Base-by-base conservation (phyloP, 306 rosid genomes). In the Quercus engelmannii region DNA sequence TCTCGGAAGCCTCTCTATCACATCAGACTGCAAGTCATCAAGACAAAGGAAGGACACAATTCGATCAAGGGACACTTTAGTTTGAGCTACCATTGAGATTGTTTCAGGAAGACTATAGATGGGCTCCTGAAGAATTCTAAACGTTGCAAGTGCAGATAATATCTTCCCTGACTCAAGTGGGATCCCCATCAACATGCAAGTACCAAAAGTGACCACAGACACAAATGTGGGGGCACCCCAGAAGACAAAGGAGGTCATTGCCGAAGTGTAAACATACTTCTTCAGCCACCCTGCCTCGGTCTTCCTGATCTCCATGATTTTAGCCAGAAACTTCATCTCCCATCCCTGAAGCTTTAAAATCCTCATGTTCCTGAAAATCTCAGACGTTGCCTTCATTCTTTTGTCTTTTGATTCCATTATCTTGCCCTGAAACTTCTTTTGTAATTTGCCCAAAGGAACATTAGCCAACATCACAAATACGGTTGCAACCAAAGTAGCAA, bases 111-210 rank as follows among this genome's bases (percentile, higher is more conserved):
- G 96, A 43, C 0, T 15, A 20, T 83, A 87, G 74, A 94, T 91
- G 12, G 98, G 93, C 77, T 88, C 80, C 79, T 94, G 97, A 87
- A 94, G 98, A 83, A 92, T 91, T 78, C 86, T 74, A 79, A 94
- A 87, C 1, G 94, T 94, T 64, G 94, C 98, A 81, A 94, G 93
- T 0, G 98, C 91, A 12, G 97, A 88, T 87, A 94, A 89, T 76
- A 94, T 83, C 92, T 94, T 94, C 9, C 98, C 98, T 0, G 97
- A 83, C 33, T 92, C 97, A 63, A 94, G 94, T 51, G 97, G 98
- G 73, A 92, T 89, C 11, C 94, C 93, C n/a, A 91, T 18, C 57
- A 91, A 86, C 68, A 82, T 81, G 82, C 97, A 94, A 79, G 93
- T 38, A 64, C 92, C 90, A 52, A 94, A 94, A 59, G 98, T 92